Conservation (phyloP, 2,329 filamentous ascomycete genomes). For the Ophiostoma pallidulum region DNA sequence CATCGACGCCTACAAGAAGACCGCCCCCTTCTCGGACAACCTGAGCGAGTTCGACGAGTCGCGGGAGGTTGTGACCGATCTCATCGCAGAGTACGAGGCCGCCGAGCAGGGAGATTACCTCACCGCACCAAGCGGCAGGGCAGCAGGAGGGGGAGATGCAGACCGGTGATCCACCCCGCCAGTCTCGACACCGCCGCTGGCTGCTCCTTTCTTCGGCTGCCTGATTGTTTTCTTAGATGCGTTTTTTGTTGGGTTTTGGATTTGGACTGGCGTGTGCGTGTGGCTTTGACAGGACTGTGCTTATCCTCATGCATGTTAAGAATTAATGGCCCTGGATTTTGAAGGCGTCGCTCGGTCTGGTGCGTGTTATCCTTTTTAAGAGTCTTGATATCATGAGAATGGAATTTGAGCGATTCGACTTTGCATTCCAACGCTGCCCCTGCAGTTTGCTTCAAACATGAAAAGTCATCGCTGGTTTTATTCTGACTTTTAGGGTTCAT, state of each 20-base stretch:
- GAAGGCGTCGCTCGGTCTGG: neutral
- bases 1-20: slow-evolving; percentile 92
- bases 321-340: neutral
- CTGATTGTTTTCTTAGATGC: slow-evolving; percentile 1
- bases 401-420: no score
- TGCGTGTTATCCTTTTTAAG: neutral
- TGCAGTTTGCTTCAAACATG: no score
- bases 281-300: neutral
- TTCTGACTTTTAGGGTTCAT: no score
- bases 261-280: neutral
- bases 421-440: no score
- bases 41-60: slow-evolving; percentile 93
- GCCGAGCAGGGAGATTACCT: slow-evolving; percentile 87
- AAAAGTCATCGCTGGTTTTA: no score
- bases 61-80: slow-evolving; percentile 77
- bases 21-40: slow-evolving; percentile 84
- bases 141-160: slow-evolving; percentile 38
- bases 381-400: neutral
- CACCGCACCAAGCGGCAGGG: slow-evolving; percentile 51
- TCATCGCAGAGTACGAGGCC: slow-evolving; percentile 92
- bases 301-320: neutral
- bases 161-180: neutral
- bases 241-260: neutral
- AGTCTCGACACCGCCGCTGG: neutral
- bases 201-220: neutral